Evolutionary conservation across 345 rosid genomes (phyloP).

Genomic region (Eucalyptus shirleyi): DNA sequence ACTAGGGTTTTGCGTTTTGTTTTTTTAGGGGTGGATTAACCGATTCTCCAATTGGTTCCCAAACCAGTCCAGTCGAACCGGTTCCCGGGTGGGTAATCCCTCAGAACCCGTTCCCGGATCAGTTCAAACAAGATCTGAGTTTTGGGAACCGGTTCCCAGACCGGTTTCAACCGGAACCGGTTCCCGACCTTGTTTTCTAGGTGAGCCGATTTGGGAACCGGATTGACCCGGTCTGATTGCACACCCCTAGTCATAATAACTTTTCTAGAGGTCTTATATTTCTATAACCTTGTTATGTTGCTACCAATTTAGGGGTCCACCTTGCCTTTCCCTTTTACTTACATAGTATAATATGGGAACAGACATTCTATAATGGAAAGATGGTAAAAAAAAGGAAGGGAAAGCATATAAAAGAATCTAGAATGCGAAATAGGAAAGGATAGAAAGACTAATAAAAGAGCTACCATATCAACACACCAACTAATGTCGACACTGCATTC

Average conservation of each 20-base stretch:
- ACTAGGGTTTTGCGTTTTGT: no score
- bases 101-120: rapidly evolving
- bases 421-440: background rate
- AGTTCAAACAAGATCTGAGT: no score
- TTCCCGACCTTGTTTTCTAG: no score
- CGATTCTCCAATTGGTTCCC: no score
- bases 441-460: background rate
- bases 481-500: background rate
- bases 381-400: background rate
- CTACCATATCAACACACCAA: background rate
- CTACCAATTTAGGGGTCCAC: background rate
- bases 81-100: no score
- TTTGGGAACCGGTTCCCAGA: no score
- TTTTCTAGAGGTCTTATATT: background rate
- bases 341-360: background rate
- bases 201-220: no score
- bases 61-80: rapidly evolving
- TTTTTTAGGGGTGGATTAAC: no score
- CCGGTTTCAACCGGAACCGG: no score
- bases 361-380: background rate
- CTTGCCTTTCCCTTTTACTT: background rate
- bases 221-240: no score
- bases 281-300: background rate
- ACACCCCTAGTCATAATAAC: background rate
- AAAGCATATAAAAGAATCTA: background rate